Conservation (phyloP, 78 protist species). For the Dictyostelium purpureum region DNA sequence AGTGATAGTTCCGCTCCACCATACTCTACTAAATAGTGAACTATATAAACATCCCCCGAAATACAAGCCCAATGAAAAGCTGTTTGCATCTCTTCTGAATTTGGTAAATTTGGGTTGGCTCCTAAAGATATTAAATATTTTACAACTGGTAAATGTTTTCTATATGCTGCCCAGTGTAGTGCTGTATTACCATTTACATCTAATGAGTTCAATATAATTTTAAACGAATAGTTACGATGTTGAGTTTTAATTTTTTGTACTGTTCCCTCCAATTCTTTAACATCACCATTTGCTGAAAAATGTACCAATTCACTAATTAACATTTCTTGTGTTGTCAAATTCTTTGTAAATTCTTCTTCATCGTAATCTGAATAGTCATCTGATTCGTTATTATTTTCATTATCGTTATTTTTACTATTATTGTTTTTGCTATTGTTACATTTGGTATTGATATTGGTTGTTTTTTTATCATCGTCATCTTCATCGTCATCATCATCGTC, state of each 20-base stretch:
- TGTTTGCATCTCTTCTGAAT: constrained; percentile 31
- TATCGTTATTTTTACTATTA: neutral
- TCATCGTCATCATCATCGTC: neutral
- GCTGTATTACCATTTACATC: constrained; percentile 78
- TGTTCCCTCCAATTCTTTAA: neutral
- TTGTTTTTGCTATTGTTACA: neutral
- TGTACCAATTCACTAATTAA: constrained; percentile 34
- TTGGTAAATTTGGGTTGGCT: constrained; percentile 31
- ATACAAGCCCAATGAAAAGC: constrained; percentile 82
- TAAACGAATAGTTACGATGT: neutral
- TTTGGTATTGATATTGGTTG: neutral
- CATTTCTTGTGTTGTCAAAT: neutral
- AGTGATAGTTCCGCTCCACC: constrained; percentile 27
- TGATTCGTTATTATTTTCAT: neutral
- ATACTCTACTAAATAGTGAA: constrained; percentile 24
- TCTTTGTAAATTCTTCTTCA: neutral
- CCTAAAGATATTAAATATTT: constrained; percentile 62
- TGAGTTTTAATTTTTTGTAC: constrained; percentile 2
- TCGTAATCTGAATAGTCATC: neutral
- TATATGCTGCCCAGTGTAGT: constrained; percentile 73
- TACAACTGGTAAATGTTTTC: constrained; percentile 56
- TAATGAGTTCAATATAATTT: constrained; percentile 1
- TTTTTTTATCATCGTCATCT: neutral
- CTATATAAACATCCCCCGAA: constrained; percentile 40
- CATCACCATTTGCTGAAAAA: constrained; percentile 43